phyloP scores from a whole-genome alignment of 371 early-diverging fungal species.

The Mucor lusitanicus region DNA sequence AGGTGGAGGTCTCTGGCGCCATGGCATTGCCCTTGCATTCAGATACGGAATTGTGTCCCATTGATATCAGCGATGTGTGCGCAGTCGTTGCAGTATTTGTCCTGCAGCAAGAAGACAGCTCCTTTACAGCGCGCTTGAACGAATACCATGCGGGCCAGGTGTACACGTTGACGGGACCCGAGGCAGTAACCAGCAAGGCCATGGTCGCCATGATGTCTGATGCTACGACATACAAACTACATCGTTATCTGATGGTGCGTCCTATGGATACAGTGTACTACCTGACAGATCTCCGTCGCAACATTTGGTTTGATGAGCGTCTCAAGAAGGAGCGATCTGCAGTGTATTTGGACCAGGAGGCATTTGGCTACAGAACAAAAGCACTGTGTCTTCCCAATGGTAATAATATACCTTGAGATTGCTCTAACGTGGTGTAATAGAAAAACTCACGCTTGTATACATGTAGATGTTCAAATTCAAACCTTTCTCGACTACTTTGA shows the following conservation, averaged over 20 bases:
- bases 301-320: conserved; percentile 49
- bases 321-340: conserved; percentile 35
- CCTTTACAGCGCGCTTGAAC: conserved; percentile 3
- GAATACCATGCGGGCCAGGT: conserved; percentile 37
- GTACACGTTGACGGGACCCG: conserved; percentile 42
- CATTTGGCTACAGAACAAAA: conserved; percentile 18
- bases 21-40: conserved; percentile 27
- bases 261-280: conserved; percentile 41
- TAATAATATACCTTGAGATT: no score
- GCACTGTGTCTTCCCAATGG: conserved; percentile 32
- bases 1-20: conserved; percentile 27
- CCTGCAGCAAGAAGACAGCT: conserved; percentile 2
- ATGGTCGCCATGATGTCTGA: conserved; percentile 23
- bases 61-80: conserved; percentile 43
- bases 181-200: conserved; percentile 30
- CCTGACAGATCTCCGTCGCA: conserved; percentile 23
- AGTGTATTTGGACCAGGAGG: conserved; percentile 26
- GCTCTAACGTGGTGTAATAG: no score
- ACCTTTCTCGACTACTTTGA: conserved; percentile 47
- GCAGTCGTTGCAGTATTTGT: conserved; percentile 24
- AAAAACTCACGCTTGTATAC: neutral
- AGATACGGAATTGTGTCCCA: conserved; percentile 37
- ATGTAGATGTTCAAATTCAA: conserved; percentile 31
- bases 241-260: conserved; percentile 24
- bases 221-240: conserved; percentile 27